A percentile compares a stretch with the other conserved stretches of the same genome.
phyloP scores from a whole-genome alignment of 2,329 filamentous ascomycete genomes.

The Sporothrix brasiliensis region DNA sequence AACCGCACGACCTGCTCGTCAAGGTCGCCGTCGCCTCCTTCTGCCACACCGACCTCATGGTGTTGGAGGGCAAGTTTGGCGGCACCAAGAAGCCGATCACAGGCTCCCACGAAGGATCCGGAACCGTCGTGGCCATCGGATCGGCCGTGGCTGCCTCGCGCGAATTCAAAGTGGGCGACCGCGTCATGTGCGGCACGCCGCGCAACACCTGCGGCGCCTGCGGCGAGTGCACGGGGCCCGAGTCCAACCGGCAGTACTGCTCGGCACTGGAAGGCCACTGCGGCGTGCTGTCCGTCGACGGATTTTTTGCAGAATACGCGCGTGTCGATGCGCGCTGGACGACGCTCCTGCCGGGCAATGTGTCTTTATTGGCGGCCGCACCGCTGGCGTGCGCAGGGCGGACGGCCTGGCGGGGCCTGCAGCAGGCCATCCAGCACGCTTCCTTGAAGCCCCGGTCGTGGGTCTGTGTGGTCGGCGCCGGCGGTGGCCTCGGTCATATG shows the following conservation, averaged over 20 bases:
- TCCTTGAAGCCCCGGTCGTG: slow-evolving; percentile 43
- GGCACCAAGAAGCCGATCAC: slow-evolving; percentile 50
- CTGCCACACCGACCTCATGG: slow-evolving; percentile 66
- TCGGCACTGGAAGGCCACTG: slow-evolving; percentile 48
- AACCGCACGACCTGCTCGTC: slow-evolving; percentile 59
- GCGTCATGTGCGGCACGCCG: slow-evolving; percentile 60
- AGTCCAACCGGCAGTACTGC: slow-evolving; percentile 58
- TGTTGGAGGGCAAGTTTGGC: slow-evolving; percentile 52
- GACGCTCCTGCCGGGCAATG: slow-evolving; percentile 51
- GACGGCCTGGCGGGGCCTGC: slow-evolving; percentile 54
- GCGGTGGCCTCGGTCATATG: slow-evolving; percentile 56
- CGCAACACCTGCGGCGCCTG: slow-evolving; percentile 58
- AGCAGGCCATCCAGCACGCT: slow-evolving; percentile 40
- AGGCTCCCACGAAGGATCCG: slow-evolving; percentile 61
- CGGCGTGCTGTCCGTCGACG: slow-evolving; percentile 53
- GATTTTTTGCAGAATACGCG: slow-evolving; percentile 61
- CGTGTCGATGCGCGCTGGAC: slow-evolving; percentile 52
- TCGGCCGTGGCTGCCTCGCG: slow-evolving; percentile 36
- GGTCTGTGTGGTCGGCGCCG: slow-evolving; percentile 53
- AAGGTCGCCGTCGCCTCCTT: slow-evolving; percentile 62
- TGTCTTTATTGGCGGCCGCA: slow-evolving; percentile 56
- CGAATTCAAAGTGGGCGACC: slow-evolving; percentile 52
- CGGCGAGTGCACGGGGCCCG: slow-evolving; percentile 53
- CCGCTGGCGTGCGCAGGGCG: slow-evolving; percentile 60
- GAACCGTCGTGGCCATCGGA: slow-evolving; percentile 57